A percentile compares a stretch with the other conserved stretches of the same genome.
These are phyloP conservation scores for Leptographium wingfieldii DNA, from an alignment of 2,329 filamentous ascomycete genomes.

Conservation along the genomic window DNA sequence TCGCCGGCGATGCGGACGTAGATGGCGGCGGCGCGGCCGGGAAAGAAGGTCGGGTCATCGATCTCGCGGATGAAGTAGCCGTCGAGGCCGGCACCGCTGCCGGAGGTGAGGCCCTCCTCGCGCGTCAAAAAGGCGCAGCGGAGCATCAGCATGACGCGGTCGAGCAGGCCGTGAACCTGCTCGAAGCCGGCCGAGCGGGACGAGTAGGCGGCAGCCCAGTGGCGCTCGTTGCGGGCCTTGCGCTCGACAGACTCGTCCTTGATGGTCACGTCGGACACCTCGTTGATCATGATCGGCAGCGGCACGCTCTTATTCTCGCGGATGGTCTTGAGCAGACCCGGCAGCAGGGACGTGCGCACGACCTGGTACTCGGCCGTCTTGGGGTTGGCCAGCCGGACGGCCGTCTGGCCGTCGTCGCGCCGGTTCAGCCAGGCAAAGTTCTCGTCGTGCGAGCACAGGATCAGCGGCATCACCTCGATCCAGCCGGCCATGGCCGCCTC, in stretches of 20 bases:
- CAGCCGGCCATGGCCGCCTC: slow-evolving; percentile 92
- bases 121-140: slow-evolving; percentile 66
- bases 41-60: slow-evolving; percentile 82
- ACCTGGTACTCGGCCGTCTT: slow-evolving; percentile 92
- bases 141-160: slow-evolving; percentile 87
- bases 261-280: slow-evolving; percentile 82
- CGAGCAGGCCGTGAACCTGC: slow-evolving; percentile 83
- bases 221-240: slow-evolving; percentile 79
- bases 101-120: slow-evolving; percentile 48
- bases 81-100: slow-evolving; percentile 19
- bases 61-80: slow-evolving; percentile 94
- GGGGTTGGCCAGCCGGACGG: slow-evolving; percentile 77
- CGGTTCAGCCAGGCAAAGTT: slow-evolving; percentile 95
- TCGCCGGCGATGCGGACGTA: slow-evolving; percentile 64
- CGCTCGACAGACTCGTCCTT: slow-evolving; percentile 75
- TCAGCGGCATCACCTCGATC: slow-evolving; percentile 91
- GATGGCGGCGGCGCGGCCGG: slow-evolving; percentile 77
- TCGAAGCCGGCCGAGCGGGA: slow-evolving; percentile 93
- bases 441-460: slow-evolving; percentile 94
- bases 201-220: slow-evolving; percentile 93
- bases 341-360: slow-evolving; percentile 74
- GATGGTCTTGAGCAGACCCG: slow-evolving; percentile 84
- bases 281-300: slow-evolving; percentile 85
- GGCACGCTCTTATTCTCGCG: slow-evolving; percentile 83
- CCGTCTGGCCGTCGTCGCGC: slow-evolving; percentile 71